phyloP scores from a whole-genome alignment of 108 stramenopile genomes.

The Schizochytrium sp. region DNA sequence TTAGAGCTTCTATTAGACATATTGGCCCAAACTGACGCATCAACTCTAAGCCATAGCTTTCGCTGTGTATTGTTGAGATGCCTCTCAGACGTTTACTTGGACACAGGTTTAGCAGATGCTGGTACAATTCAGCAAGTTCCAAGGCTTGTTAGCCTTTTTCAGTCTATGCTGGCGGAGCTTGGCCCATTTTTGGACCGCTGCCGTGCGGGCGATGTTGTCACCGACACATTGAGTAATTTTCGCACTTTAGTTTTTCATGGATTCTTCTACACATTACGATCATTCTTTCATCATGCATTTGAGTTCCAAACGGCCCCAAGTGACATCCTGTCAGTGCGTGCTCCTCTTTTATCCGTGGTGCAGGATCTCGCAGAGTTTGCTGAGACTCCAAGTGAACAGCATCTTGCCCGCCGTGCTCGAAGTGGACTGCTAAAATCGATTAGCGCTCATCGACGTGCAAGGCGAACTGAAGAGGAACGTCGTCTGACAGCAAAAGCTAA shows the following conservation, averaged over 20 bases:
- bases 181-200: not conserved
- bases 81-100: slow-evolving; percentile 17
- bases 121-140: slow-evolving; percentile 53
- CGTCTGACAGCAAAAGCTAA: not conserved
- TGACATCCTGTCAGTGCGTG: not conserved
- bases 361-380: slow-evolving; percentile 9
- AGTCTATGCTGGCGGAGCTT: not conserved
- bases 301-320: slow-evolving; percentile 36
- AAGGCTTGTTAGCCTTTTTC: not conserved
- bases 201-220: not conserved
- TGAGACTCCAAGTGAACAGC: slow-evolving; percentile 46
- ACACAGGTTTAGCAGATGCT: slow-evolving; percentile 43
- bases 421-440: slow-evolving; percentile 34
- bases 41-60: not conserved
- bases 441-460: slow-evolving; percentile 5
- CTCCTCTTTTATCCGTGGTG: not conserved
- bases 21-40: not conserved
- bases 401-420: not conserved
- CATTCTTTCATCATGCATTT: slow-evolving; percentile 44
- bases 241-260: slow-evolving; percentile 56
- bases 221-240: slow-evolving; percentile 36
- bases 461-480: slow-evolving; percentile 21
- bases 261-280: slow-evolving; percentile 14
- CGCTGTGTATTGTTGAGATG: slow-evolving; percentile 27
- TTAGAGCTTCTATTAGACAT: slow-evolving; percentile 12